These are phyloP conservation scores for Diacronema lutheri DNA, from an alignment of 78 protist genomes.

Conservation along the genomic window DNA sequence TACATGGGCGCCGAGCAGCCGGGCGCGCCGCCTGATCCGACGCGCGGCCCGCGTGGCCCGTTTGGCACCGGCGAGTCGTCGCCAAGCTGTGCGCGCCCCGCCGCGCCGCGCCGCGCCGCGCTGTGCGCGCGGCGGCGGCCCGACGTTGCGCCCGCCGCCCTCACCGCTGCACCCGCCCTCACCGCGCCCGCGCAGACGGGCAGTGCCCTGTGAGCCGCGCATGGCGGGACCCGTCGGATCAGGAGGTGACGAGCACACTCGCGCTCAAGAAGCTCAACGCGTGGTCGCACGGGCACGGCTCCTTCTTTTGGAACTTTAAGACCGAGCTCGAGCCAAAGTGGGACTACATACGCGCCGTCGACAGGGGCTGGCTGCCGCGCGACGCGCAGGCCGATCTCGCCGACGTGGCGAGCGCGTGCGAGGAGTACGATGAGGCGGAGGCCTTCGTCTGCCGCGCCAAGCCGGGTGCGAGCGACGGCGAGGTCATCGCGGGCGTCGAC, in stretches of 20 bases:
- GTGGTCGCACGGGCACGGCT: background rate
- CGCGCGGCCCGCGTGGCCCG: background rate
- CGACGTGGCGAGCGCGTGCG: no score
- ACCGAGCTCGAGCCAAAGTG: background rate
- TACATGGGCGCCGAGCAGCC: conserved; percentile 8
- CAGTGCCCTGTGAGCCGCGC: background rate
- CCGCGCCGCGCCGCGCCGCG: no score
- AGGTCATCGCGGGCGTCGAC: no score
- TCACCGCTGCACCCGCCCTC: no score
- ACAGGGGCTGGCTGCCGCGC: background rate
- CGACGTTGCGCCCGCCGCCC: no score
- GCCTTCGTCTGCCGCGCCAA: no score
- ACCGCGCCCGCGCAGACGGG: no score
- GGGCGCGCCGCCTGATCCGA: background rate
- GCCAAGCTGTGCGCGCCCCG: no score
- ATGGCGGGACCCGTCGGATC: background rate
- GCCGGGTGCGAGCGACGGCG: no score
- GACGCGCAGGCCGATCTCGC: no score
- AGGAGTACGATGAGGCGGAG: no score
- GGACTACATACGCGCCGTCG: background rate
- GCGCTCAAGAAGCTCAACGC: background rate
- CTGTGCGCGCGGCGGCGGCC: no score
- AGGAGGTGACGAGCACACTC: background rate
- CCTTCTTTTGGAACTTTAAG: conserved; percentile 4
- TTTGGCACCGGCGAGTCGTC: background rate